Evolutionary conservation across 2,329 filamentous ascomycete genomes (phyloP).

Genomic region (Fusarium torulosum): DNA sequence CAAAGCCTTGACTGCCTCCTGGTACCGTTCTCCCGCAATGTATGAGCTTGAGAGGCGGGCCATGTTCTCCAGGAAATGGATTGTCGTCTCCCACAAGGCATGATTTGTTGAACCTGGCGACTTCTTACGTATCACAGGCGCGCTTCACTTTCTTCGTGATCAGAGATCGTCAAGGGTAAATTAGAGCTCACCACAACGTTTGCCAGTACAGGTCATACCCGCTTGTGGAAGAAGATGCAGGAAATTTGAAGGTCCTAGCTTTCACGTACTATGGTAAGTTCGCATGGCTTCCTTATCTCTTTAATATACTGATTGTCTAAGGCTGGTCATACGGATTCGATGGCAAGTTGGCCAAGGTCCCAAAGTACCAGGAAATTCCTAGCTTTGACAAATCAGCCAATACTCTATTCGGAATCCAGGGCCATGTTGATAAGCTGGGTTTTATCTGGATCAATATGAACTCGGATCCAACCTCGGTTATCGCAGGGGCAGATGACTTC

Average conservation of each 20-base stretch:
- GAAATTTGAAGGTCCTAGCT: background rate
- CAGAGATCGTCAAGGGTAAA: background rate
- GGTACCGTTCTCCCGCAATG: background rate
- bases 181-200: slow-evolving; percentile 2
- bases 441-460: slow-evolving; percentile 10
- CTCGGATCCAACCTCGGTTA: slow-evolving; percentile 30
- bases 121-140: background rate
- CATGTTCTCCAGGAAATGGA: background rate
- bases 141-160: slow-evolving; percentile 4
- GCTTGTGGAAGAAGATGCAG: background rate
- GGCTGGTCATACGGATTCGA: background rate
- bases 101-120: background rate
- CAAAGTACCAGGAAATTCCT: background rate
- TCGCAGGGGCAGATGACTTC: slow-evolving; percentile 65
- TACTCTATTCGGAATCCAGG: background rate
- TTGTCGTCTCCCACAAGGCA: background rate
- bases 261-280: slow-evolving; percentile 14
- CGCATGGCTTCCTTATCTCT: rapidly evolving
- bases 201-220: background rate
- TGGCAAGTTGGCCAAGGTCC: background rate
- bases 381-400: background rate
- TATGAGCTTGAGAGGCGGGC: slow-evolving; percentile 1
- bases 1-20: background rate
- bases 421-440: background rate
- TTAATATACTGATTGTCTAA: background rate